phyloP scores from a whole-genome alignment of 192 early-diverging fungal species.

The Coemansia furcata region DNA sequence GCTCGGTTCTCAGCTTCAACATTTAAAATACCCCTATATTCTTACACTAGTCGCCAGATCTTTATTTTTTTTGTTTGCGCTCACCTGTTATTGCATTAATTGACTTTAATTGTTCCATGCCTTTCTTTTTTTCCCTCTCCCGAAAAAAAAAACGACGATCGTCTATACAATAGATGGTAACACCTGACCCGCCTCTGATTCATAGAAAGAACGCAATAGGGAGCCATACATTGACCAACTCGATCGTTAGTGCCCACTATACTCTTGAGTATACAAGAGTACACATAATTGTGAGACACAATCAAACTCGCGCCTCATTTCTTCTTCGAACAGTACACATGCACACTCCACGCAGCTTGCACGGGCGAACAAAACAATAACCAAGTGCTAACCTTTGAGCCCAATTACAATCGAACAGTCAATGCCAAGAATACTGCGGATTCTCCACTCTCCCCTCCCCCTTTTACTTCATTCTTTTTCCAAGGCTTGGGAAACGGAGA shows the following conservation, averaged over 20 bases:
- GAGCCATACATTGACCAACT: too few species aligned
- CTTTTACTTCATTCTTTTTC: background rate
- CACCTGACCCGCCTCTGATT: background rate
- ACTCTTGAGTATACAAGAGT: too few species aligned
- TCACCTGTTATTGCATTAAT: background rate
- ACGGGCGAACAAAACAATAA: background rate
- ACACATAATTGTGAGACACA: background rate
- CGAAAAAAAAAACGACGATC: background rate
- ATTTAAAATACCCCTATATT: background rate
- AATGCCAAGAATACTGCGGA: background rate
- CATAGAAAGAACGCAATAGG: background rate
- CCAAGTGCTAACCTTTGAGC: background rate
- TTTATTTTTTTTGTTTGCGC: background rate
- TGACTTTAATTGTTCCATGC: background rate
- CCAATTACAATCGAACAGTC: background rate
- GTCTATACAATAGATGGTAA: background rate
- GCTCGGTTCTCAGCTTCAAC: conserved; percentile 43
- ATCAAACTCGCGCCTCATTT: background rate
- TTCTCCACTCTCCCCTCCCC: background rate
- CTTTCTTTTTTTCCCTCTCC: background rate
- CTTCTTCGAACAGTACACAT: too few species aligned
- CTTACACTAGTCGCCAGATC: background rate
- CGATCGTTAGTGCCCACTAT: too few species aligned
- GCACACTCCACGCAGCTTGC: background rate
- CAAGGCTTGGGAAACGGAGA: background rate